Base-by-base conservation (phyloP, 176 grass and related monocot species). In the Zoysia japonica region DNA sequence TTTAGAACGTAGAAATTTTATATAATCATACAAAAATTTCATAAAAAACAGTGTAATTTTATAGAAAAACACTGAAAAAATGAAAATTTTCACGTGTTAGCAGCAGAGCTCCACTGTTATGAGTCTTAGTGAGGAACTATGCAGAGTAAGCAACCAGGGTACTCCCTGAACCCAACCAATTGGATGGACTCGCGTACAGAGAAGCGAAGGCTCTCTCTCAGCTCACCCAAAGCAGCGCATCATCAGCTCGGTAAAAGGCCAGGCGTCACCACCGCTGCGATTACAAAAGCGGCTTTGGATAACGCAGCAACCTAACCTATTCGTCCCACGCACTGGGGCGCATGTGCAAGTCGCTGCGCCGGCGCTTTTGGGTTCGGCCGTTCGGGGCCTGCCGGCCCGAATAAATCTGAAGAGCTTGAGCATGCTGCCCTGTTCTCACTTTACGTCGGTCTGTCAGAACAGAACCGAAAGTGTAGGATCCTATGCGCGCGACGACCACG, bases 381-480 rank as follows among this genome's bases (percentile, higher is more conserved):
- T 15, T 43, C 17, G 35, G 47, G 46, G 16, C 60, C 47, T 3
- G 46, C 28, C 28, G 28, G 28, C 28, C 28, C 28, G 28, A 28
- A 28, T 28, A 28, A 77, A 8, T 68, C 45, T 77, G 15, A 51
- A n/a, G 39, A 8, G 59, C 38, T n/a, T n/a, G 72, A 78, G 14
- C 63, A 6, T 14, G 40, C 62, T 28, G 62, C 76, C 19, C 46
- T 78, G 63, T 50, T 7, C 53, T 16, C 45, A 59, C 71, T 72
- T 71, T 72, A 63, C 67, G 59, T 61, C 20, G 19, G 59, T 35
- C 20, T 36, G 59, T 61, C 59, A 81, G 84, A 20, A 67, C 84
- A 81, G 84, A 47, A 20, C 85, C 78, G 78, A 81, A 87, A 87
- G 85, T 19, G 16, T 14, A 74, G 84, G 47, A 82, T 87, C 78